Conservation (phyloP, 345 rosid species). For the Eucalyptus curtisii region DNA sequence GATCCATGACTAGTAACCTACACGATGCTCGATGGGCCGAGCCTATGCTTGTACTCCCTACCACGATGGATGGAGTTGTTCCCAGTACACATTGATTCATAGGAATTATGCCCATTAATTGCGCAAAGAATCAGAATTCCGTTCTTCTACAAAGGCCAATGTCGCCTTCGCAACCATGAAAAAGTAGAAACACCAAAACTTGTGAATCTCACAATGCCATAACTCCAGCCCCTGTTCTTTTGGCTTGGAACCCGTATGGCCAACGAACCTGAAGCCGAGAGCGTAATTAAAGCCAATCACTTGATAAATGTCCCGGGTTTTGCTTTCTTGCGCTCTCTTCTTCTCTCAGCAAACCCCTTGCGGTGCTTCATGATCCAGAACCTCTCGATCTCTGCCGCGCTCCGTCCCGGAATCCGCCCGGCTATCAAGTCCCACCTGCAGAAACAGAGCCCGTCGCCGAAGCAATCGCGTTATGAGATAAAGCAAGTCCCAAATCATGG, state of each 20-base stretch:
- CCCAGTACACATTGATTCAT: not conserved
- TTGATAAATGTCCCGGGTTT: not conserved
- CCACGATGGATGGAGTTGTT: not conserved
- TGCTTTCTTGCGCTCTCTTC: not conserved
- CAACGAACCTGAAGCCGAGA: not conserved
- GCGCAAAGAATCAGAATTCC: not conserved
- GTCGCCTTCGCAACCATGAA: not conserved
- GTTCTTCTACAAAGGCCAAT: not conserved
- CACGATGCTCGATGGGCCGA: not conserved
- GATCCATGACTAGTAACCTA: not conserved
- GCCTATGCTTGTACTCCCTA: not conserved
- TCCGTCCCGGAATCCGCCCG: constrained; percentile 2
- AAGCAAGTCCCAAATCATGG: not conserved
- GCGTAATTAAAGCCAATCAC: not conserved
- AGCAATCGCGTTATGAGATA: not conserved
- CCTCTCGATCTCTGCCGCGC: not conserved
- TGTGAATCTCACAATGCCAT: not conserved
- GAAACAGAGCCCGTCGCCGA: not conserved
- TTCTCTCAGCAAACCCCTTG: not conserved
- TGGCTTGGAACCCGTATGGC: not conserved
- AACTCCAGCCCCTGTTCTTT: not conserved
- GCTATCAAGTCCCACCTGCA: constrained; percentile 7
- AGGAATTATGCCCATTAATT: not conserved
- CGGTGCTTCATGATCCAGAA: constrained; percentile 4
- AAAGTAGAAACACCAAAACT: not conserved